phyloP scores from a whole-genome alignment of 805 yeast species.

The Nakazawaea holstii region DNA sequence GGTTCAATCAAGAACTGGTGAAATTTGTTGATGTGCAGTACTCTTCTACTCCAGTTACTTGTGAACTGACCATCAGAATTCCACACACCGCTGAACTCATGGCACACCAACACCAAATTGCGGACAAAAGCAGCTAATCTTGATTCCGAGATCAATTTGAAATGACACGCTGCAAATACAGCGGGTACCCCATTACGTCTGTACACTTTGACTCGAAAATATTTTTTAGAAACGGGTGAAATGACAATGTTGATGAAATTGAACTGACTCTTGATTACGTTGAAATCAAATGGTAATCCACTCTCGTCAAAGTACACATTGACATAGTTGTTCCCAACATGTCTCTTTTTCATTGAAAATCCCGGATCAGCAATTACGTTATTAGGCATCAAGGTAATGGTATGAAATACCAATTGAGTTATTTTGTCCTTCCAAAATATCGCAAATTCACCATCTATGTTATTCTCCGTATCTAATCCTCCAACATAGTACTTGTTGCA shows the following conservation, averaged over 20 bases:
- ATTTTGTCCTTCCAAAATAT: slow-evolving; percentile 67
- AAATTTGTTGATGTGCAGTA: slow-evolving; percentile 43
- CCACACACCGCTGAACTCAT: slow-evolving; percentile 74
- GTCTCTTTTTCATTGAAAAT: slow-evolving; percentile 63
- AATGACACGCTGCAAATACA: slow-evolving; percentile 68
- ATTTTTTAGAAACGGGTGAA: slow-evolving; percentile 47
- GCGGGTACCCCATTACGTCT: slow-evolving; percentile 71
- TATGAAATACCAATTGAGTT: slow-evolving; percentile 70
- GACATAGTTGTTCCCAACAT: slow-evolving; percentile 82
- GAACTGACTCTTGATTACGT: slow-evolving; percentile 70
- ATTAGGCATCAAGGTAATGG: slow-evolving; percentile 78
- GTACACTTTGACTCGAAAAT: slow-evolving; percentile 58
- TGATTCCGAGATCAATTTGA: slow-evolving; percentile 59
- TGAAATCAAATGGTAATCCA: slow-evolving; percentile 60
- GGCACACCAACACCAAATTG: slow-evolving; percentile 58
- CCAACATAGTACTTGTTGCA: slow-evolving; percentile 59
- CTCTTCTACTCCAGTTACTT: slow-evolving; percentile 65
- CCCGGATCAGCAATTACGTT: slow-evolving; percentile 29
- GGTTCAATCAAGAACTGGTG: slow-evolving; percentile 9
- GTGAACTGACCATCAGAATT: slow-evolving; percentile 51
- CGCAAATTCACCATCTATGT: slow-evolving; percentile 72
- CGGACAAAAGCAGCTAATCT: slow-evolving; percentile 62
- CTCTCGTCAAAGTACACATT: slow-evolving; percentile 80
- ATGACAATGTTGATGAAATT: slow-evolving; percentile 78
- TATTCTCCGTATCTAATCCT: slow-evolving; percentile 68